Conservation (phyloP, 2,329 filamentous ascomycete genomes). For the Sodiomyces alkalinus region DNA sequence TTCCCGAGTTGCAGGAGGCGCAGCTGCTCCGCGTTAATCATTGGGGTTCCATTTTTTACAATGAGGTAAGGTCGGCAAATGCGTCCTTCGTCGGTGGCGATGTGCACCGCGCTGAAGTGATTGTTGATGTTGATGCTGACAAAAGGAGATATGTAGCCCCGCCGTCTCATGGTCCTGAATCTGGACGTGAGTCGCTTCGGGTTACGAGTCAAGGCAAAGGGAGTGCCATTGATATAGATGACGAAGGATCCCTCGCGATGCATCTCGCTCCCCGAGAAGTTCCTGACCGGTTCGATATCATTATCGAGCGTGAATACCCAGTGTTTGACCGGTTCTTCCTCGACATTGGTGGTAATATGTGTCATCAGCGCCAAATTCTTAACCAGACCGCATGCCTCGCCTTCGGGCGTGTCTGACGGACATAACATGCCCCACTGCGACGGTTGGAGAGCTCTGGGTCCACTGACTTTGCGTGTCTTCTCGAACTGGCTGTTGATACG, state of each 20-base stretch:
- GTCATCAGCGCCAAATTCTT: conserved; percentile 99
- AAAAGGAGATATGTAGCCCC: conserved; percentile 87
- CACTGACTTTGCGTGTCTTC: conserved; percentile 92
- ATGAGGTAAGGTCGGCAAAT: conserved; percentile 95
- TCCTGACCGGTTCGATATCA: conserved; percentile 62
- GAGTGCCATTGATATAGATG: conserved; percentile 91
- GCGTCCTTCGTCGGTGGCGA: conserved; percentile 91
- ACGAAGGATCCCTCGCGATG: conserved; percentile 74
- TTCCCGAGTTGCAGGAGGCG: conserved; percentile 69
- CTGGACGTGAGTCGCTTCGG: conserved; percentile 75
- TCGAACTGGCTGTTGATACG: conserved; percentile 97
- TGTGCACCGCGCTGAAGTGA: conserved; percentile 81
- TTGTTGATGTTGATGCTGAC: conserved; percentile 94
- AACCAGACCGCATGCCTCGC: conserved; percentile 92
- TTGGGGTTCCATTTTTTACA: conserved; percentile 75
- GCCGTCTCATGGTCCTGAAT: conserved; percentile 76
- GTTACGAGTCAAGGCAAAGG: conserved; percentile 70
- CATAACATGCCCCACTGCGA: conserved; percentile 99
- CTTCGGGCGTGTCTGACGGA: conserved; percentile 93
- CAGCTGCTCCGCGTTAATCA: conserved; percentile 64
- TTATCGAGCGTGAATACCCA: conserved; percentile 78
- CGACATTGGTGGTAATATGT: conserved; percentile 93
- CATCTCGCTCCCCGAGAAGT: conserved; percentile 64
- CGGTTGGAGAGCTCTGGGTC: conserved; percentile 86
- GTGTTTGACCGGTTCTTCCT: conserved; percentile 77